Base-by-base conservation (phyloP, 208 protist genomes). In the Trypanosoma grayi region DNA sequence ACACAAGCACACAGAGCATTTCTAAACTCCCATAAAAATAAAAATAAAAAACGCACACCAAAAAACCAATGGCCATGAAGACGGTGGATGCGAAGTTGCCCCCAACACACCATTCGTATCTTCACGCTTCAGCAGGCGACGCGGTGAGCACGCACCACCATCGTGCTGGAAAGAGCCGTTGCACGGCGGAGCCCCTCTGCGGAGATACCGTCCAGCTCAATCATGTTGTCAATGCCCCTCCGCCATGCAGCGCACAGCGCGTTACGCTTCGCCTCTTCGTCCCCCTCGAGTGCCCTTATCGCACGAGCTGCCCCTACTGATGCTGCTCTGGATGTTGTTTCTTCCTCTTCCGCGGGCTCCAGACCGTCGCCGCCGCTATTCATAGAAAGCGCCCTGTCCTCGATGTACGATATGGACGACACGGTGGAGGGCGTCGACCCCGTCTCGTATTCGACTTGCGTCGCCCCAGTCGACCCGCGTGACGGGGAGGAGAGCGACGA, bases 191-290 rank as follows among this genome's bases (percentile, higher is more conserved):
- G 37, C 45, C 53, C 57, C 13, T 40, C 44, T 0, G 57, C 31
- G 1, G 43, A 27, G 18, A 62, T 62, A 14, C 11, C 44, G 18
- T 62, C 57, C 10, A 62, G 44, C 16, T 62, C 57, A 30, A 53
- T 20, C 33, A 62, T 16, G 18, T 62, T 62, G 24, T 30, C 18
- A 53, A 41, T 43, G 4, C 45, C 57, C n/a, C 30, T n/a, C 28
- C 8, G n/a, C 57, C 57, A 62, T 10, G 22, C 28, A 2, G 27
- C 4, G 28, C 24, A 13, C 31, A 62, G 20, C 18, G 16, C 8
- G 27, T 40, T 31, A 6, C 57, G 57, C 33, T 16, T 0, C 44
- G 7, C 44, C n/a, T 24, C 4, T 34, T 62, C 57, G 14, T 52
- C 43, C 30, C 14, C 7, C 20, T 41, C 20, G 7, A 48, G 10